Conservation (phyloP, 176 grass and related monocot species). For the Carex littledalei region DNA sequence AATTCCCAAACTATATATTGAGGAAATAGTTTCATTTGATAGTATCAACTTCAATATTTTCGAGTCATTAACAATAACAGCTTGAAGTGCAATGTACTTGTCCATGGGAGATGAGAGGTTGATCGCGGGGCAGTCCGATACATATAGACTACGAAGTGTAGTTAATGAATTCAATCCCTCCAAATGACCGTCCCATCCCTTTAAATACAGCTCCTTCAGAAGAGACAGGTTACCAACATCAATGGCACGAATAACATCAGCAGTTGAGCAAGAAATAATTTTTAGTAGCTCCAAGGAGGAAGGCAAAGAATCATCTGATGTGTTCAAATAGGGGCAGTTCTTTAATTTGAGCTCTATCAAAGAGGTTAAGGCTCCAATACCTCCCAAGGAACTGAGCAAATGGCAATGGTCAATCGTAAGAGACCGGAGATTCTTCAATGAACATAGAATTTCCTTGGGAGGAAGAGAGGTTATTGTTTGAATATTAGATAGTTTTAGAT, state of each 20-base stretch:
- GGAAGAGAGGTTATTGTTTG: neutral
- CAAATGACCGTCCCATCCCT: neutral
- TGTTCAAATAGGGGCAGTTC: neutral
- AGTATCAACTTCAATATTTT: neutral
- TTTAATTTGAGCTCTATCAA: neutral
- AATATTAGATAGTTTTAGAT: neutral
- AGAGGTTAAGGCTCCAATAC: neutral
- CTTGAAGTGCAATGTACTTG: neutral
- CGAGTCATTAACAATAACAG: neutral
- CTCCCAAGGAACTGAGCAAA: neutral
- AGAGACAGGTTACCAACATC: neutral
- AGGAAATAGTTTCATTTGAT: neutral
- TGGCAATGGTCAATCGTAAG: neutral
- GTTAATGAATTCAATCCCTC: neutral
- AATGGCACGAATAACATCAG: neutral
- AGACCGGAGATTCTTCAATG: neutral
- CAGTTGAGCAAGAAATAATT: fast-evolving
- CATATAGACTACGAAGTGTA: fast-evolving
- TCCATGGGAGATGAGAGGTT: neutral
- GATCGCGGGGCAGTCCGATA: no score
- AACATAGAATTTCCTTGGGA: neutral
- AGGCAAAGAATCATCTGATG: neutral
- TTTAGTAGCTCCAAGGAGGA: neutral
- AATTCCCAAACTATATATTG: neutral
- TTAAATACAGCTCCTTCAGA: neutral